Percentiles rank a stretch among this genome's conserved stretches.
phyloP scores from a whole-genome alignment of 139 green algal species.

The Spirogloea muscicola region DNA sequence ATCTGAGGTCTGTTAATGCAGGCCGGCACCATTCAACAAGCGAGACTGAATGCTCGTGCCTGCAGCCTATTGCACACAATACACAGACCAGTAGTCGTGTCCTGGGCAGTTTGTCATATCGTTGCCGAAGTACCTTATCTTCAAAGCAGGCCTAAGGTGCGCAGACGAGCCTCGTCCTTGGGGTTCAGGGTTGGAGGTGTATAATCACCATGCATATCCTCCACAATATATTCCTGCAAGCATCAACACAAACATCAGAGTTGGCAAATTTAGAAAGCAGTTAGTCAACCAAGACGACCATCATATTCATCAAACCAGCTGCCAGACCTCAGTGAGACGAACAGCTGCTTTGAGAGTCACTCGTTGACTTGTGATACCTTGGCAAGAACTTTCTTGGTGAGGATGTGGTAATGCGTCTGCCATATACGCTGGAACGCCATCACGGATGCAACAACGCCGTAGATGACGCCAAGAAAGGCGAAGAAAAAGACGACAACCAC shows the following conservation, averaged over 20 bases:
- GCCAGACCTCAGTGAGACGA: neutral
- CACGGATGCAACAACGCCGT: constrained; percentile 1
- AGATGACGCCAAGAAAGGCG: constrained; percentile 10
- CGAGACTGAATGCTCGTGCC: too few species aligned
- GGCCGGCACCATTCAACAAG: too few species aligned
- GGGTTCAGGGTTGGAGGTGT: neutral
- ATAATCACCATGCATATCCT: constrained; percentile 7
- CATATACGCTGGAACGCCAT: constrained; percentile 13
- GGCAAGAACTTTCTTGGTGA: constrained; percentile 8
- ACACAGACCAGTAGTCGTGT: too few species aligned
- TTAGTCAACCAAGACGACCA: neutral
- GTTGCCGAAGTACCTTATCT: too few species aligned
- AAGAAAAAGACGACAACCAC: constrained; percentile 13
- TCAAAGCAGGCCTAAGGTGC: constrained; percentile 6
- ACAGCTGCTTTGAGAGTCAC: neutral
- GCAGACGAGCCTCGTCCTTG: neutral
- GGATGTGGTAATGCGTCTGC: constrained; percentile 14
- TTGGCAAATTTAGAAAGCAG: neutral
- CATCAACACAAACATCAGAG: neutral
- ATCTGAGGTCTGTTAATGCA: too few species aligned
- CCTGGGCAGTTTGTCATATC: too few species aligned
- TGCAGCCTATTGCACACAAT: too few species aligned
- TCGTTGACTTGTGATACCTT: too few species aligned
- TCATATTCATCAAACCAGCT: neutral
- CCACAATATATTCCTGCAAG: constrained; percentile 30